phyloP scores from a whole-genome alignment of 1,284 basidiomycete species.

The Wallemia mellicola region DNA sequence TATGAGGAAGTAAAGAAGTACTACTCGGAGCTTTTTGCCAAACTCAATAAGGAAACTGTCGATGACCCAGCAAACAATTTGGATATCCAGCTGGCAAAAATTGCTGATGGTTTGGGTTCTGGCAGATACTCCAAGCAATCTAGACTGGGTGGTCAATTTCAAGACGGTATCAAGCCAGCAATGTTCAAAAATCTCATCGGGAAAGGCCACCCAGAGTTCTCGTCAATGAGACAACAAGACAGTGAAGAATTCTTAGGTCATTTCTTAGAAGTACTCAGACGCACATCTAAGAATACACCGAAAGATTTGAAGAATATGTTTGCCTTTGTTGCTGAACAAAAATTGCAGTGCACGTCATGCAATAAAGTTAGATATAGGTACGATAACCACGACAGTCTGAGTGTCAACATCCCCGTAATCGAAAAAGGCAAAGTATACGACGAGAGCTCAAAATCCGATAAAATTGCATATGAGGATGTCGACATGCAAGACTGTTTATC shows the following conservation, averaged over 20 bases:
- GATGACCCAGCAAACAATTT: slow-evolving; percentile 48
- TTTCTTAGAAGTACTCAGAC: slow-evolving; percentile 36
- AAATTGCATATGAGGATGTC: slow-evolving; percentile 36
- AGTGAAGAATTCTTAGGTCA: slow-evolving; percentile 81
- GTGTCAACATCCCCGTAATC: slow-evolving; percentile 43
- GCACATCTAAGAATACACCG: slow-evolving; percentile 19
- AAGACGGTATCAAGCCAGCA: slow-evolving; percentile 52
- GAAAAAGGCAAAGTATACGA: too few species aligned
- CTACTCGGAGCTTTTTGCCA: slow-evolving; percentile 21
- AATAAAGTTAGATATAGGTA: slow-evolving; percentile 60
- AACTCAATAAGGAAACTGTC: neutral
- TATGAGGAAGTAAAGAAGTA: slow-evolving; percentile 44
- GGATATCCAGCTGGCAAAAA: slow-evolving; percentile 79
- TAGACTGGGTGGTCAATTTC: slow-evolving; percentile 36
- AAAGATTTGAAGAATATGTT: slow-evolving; percentile 43
- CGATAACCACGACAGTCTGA: slow-evolving; percentile 46
- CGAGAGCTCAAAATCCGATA: slow-evolving; percentile 29
- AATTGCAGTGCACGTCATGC: slow-evolving; percentile 54
- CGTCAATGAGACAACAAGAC: slow-evolving; percentile 92
- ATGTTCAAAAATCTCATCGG: slow-evolving; percentile 75
- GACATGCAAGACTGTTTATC: slow-evolving; percentile 37
- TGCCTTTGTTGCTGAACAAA: slow-evolving; percentile 53
- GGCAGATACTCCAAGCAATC: slow-evolving; percentile 43
- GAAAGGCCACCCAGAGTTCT: slow-evolving; percentile 74
- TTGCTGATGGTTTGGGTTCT: slow-evolving; percentile 71